phyloP scores from a whole-genome alignment of 2,329 filamentous ascomycete genomes.

The Botrytis deweyae region DNA sequence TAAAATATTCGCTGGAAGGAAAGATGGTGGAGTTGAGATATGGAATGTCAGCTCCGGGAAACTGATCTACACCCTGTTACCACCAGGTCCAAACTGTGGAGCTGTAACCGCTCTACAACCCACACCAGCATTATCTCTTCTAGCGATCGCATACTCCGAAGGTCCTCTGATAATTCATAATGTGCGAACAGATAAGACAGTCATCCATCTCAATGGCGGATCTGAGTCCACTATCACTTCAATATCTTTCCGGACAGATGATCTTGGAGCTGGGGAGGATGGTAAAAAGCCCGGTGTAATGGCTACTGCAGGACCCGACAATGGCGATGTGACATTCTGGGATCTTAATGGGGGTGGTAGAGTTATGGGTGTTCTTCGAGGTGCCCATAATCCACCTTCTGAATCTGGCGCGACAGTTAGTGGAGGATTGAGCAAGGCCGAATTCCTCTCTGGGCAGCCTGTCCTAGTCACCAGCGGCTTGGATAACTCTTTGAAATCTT shows the following conservation, averaged over 20 bases:
- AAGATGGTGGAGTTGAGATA: conserved; percentile 88
- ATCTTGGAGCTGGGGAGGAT: conserved; percentile 82
- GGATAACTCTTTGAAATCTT: conserved; percentile 92
- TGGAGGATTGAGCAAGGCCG: conserved; percentile 80
- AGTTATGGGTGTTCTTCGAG: conserved; percentile 80
- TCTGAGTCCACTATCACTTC: conserved; percentile 69
- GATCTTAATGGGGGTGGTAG: conserved; percentile 87
- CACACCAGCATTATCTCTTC: conserved; percentile 76
- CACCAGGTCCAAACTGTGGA: conserved; percentile 69
- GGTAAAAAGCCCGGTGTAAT: conserved; percentile 85
- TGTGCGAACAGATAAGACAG: conserved; percentile 70
- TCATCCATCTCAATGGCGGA: conserved; percentile 68
- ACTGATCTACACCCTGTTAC: conserved; percentile 84
- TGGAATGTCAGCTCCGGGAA: conserved; percentile 96
- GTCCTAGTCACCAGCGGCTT: conserved; percentile 86
- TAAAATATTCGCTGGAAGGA: conserved; percentile 87
- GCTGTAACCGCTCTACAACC: conserved; percentile 85
- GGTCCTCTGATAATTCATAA: conserved; percentile 81
- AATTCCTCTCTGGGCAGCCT: conserved; percentile 86
- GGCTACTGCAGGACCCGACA: conserved; percentile 78
- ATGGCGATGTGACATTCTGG: conserved; percentile 93
- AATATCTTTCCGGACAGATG: conserved; percentile 89
- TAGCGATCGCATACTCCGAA: conserved; percentile 83
- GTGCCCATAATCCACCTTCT: conserved; percentile 77
- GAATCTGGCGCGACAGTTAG: conserved; percentile 53